phyloP scores from a whole-genome alignment of 257 asterid genomes.

The Paraleonurus japonicus region DNA sequence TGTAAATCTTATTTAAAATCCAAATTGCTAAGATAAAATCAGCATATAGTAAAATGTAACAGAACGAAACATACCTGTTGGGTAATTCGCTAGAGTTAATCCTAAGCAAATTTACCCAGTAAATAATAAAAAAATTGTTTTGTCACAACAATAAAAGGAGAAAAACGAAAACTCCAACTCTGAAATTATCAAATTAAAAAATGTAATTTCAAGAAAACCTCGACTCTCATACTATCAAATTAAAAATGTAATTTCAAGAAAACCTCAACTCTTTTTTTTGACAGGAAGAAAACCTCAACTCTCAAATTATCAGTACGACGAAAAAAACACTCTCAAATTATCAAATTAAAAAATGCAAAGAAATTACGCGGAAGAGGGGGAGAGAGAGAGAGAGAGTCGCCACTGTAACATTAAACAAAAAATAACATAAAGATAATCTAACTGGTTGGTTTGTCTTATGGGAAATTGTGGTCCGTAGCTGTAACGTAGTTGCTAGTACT shows the following conservation, averaged over 20 bases:
- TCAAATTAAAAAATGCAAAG: not conserved
- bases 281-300: too few species aligned
- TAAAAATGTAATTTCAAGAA: too few species aligned
- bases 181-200: too few species aligned
- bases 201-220: too few species aligned
- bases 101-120: not conserved
- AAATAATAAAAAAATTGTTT: not conserved
- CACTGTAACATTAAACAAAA: not conserved
- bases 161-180: too few species aligned
- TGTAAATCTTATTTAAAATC: not conserved
- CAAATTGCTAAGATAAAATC: not conserved
- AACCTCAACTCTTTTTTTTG: too few species aligned
- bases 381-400: not conserved
- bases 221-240: too few species aligned
- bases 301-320: not conserved
- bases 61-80: not conserved
- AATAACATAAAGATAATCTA: not conserved
- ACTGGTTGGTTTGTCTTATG: constrained; percentile 27
- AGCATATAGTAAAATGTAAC: not conserved
- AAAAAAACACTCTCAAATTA: not conserved
- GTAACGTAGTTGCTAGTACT: constrained; percentile 29
- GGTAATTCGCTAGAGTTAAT: not conserved
- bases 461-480: constrained; percentile 39
- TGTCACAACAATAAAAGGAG: not conserved
- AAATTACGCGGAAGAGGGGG: not conserved